Conservation (phyloP, 2,329 filamentous ascomycete genomes). For the Pochonia chlamydosporia region DNA sequence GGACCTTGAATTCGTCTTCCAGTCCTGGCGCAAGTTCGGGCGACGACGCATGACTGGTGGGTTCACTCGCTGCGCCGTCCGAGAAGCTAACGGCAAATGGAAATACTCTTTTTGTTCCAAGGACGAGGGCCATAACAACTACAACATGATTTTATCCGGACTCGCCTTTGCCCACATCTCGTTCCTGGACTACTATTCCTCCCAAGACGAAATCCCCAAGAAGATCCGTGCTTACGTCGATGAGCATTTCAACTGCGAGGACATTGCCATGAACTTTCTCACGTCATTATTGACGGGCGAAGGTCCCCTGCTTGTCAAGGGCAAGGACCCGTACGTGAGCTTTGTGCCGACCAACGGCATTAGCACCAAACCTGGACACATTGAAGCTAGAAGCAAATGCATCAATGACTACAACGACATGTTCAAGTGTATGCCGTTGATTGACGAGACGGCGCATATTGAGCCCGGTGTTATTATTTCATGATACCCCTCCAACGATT, state of each 20-base stretch:
- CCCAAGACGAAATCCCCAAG: conserved; percentile 23
- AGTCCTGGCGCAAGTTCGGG: conserved; percentile 33
- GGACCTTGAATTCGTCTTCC: conserved; percentile 35
- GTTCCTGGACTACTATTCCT: conserved; percentile 32
- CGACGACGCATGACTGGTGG: conserved; percentile 27
- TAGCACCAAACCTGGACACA: conserved; percentile 25
- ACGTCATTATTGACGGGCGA: conserved; percentile 26
- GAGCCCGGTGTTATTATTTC: conserved; percentile 24
- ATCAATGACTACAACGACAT: conserved; percentile 27
- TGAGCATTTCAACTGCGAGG: conserved; percentile 33
- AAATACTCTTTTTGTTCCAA: conserved; percentile 27
- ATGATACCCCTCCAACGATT: conserved; percentile 4
- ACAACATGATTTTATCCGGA: conserved; percentile 32
- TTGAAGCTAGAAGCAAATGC: conserved; percentile 27
- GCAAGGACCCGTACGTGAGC: conserved; percentile 26
- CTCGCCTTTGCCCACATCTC: conserved; percentile 31
- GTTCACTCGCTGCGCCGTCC: conserved; percentile 27
- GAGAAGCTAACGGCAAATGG: conserved; percentile 19
- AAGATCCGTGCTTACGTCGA: conserved; percentile 31
- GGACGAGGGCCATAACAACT: conserved; percentile 19
- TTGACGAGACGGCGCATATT: conserved; percentile 27
- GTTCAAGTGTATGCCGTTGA: conserved; percentile 29
- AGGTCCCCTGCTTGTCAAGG: conserved; percentile 28
- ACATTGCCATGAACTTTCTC: conserved; percentile 33
- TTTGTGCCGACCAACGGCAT: conserved; percentile 25